These are phyloP conservation scores for Trichophyton rubrum DNA, from an alignment of 2,329 filamentous ascomycete genomes.

Conservation along the genomic window DNA sequence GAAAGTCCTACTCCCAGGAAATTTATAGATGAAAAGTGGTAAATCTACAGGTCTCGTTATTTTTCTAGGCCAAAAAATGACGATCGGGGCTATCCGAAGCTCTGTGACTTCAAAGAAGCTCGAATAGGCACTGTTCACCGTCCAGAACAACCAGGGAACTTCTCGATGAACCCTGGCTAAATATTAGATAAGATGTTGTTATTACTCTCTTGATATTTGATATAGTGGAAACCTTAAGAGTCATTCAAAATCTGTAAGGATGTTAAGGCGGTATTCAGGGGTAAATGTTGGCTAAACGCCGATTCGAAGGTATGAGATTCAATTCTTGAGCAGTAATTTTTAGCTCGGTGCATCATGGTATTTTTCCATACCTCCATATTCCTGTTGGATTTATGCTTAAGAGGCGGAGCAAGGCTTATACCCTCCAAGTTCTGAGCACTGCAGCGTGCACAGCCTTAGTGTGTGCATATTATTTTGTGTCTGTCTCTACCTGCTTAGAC, in stretches of 20 bases:
- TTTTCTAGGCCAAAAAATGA: background rate
- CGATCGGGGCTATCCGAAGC: background rate
- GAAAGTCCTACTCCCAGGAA: background rate
- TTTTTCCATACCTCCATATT: no score
- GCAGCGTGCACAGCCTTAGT: no score
- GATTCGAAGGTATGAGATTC: background rate
- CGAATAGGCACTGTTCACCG: background rate
- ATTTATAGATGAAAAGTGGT: background rate
- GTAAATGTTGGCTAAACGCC: background rate
- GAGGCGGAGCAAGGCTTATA: no score
- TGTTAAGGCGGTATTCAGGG: background rate
- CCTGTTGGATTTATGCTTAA: no score
- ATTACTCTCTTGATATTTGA: no score
- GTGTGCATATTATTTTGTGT: background rate
- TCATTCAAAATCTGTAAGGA: background rate
- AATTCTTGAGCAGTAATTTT: no score
- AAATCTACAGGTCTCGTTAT: background rate
- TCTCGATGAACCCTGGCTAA: background rate
- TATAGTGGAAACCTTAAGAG: no score
- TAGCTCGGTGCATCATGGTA: no score
- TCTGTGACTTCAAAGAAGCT: background rate
- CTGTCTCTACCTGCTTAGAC: conserved; percentile 1
- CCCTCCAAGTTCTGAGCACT: no score
- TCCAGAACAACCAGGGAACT: background rate
- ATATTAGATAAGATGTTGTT: background rate